Evolutionary conservation across 768 basidiomycete species (phyloP).

Genomic region (Tricholoma sp.): DNA sequence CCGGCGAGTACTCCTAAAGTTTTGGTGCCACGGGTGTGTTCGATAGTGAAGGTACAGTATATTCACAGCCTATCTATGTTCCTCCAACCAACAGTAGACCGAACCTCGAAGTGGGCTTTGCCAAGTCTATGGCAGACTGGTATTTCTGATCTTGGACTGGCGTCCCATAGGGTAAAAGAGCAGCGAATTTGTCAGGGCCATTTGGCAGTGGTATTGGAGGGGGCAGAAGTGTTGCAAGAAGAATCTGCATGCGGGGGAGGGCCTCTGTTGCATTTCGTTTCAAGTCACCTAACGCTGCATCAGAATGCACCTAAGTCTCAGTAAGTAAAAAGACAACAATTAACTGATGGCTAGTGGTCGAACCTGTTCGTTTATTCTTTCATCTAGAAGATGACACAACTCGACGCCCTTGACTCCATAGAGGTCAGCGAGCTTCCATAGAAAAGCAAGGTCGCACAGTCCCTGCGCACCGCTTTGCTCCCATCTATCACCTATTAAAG

Average conservation of each 20-base stretch:
- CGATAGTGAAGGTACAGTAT: neutral
- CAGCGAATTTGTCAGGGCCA: conserved; percentile 30
- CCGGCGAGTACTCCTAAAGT: neutral
- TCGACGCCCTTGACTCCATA: conserved; percentile 28
- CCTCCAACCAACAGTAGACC: conserved; percentile 68
- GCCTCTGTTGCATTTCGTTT: conserved; percentile 31
- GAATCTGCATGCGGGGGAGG: conserved; percentile 53
- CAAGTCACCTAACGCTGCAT: conserved; percentile 7
- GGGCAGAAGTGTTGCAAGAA: conserved; percentile 54
- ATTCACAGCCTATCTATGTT: conserved; percentile 14
- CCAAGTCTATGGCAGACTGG: conserved; percentile 56
- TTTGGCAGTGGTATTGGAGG: conserved; percentile 20
- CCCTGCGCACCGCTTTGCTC: conserved; percentile 24
- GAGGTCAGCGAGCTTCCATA: conserved; percentile 36
- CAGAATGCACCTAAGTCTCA: conserved; percentile 10
- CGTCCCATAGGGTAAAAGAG: conserved; percentile 48
- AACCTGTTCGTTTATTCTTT: conserved; percentile 17
- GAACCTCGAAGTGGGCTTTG: conserved; percentile 70
- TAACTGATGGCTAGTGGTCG: neutral
- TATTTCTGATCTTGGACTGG: conserved; percentile 51
- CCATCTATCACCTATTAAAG: conserved; percentile 26
- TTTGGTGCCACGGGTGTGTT: neutral
- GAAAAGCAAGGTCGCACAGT: conserved; percentile 44
- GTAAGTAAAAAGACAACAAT: neutral
- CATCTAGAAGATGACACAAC: conserved; percentile 19